Evolutionary conservation across 176 grass and related monocot genomes (phyloP).

Genomic region (Phragmites australis): DNA sequence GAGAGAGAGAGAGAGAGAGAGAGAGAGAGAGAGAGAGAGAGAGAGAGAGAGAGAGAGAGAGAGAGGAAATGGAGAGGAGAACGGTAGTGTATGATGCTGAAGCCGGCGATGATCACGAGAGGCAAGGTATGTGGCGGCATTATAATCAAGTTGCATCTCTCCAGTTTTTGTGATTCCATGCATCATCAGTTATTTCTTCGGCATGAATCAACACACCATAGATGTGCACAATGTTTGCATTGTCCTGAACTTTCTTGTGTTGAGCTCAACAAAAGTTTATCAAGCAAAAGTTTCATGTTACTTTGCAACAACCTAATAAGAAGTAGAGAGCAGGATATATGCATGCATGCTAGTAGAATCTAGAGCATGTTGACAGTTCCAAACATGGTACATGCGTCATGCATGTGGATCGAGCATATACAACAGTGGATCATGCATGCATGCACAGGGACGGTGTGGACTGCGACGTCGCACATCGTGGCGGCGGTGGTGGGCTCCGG

Average conservation of each 20-base stretch:
- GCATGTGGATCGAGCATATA: background rate
- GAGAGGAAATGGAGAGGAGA: slow-evolving; percentile 55
- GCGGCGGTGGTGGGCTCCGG: slow-evolving; percentile 92
- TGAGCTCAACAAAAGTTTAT: background rate
- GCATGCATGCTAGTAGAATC: no score
- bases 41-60: background rate
- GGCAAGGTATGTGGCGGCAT: slow-evolving; percentile 51
- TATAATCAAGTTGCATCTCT: background rate
- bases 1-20: slow-evolving; percentile 7
- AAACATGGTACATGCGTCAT: no score
- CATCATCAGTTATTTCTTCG: background rate
- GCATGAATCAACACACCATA: background rate
- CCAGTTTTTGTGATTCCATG: background rate
- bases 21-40: background rate
- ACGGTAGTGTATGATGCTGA: slow-evolving; percentile 55
- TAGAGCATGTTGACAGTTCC: no score
- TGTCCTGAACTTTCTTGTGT: background rate
- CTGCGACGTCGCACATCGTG: slow-evolving; percentile 82
- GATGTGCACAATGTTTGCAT: background rate
- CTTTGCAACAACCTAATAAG: no score
- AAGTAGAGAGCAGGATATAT: no score
- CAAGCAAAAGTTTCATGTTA: no score
- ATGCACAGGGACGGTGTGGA: slow-evolving; percentile 85
- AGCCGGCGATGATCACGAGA: slow-evolving; percentile 70
- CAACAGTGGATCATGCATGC: background rate